Evolutionary conservation across 441 rosid genomes (phyloP), one percentile per base, ranked within the genome.

Genomic region (Monsonia emarginata): DNA sequence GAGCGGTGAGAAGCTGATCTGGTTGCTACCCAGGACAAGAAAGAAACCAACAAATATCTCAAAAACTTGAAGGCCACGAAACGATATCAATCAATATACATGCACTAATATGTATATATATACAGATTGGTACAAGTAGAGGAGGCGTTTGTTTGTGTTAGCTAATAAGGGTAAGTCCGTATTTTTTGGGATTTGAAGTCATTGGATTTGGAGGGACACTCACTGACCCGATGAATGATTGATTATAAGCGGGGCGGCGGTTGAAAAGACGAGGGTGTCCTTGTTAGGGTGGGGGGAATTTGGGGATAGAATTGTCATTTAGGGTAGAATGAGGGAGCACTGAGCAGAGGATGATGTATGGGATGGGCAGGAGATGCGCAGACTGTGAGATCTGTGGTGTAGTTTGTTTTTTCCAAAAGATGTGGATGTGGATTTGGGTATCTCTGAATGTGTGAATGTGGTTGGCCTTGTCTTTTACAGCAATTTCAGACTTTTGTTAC

Each of bases 391-490:
- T 36, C 2, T 18, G 14, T 16, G 19, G 19, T 14, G 16, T 44
- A 6, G 19, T 16, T 44, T 44, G 10, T 54, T 54, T 54, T 44
- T 54, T 54, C 59, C 59, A 22, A 54, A 54, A 54, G 59, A 24
- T 21, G 58, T 52, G 58, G 58, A 52, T 52, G 57, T 22, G 13
- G n/a, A n/a, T n/a, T n/a, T n/a, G n/a, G n/a, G n/a, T n/a, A n/a
- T n/a, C n/a, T n/a, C n/a, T n/a, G n/a, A n/a, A n/a, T n/a, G n/a
- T n/a, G n/a, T n/a, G n/a, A 50, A 38, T 11, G 44, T 34, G 40
- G 5, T 18, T 50, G 6, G 57, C 9, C 9, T 7, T 50, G 26
- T 50, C 57, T 21, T 21, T 16, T 0, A 8, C 11, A 18, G 54
- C 52, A 48, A 13, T 48, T 18, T 48, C 24, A 19, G 56, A 4